These are phyloP conservation scores for Evernia prunastri DNA, from an alignment of 495 filamentous ascomycete genomes.

Conservation along the genomic window DNA sequence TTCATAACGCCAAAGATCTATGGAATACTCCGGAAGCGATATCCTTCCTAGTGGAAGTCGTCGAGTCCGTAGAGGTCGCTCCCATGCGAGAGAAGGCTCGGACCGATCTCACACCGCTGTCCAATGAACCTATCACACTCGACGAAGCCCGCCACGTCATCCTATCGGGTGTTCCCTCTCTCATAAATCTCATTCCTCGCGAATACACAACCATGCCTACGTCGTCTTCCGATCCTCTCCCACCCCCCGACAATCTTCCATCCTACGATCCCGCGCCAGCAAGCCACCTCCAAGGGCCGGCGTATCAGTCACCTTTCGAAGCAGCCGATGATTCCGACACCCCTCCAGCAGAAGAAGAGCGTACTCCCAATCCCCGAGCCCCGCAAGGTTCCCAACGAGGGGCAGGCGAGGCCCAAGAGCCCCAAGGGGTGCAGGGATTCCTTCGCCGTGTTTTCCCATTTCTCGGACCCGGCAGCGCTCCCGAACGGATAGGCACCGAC, in stretches of 20 bases:
- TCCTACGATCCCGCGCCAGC: slow-evolving; percentile 30
- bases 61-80: slow-evolving; percentile 39
- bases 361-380: slow-evolving; percentile 8
- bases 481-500: neutral
- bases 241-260: slow-evolving; percentile 42
- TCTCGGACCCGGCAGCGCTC: neutral
- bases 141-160: slow-evolving; percentile 74
- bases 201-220: slow-evolving; percentile 46
- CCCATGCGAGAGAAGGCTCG: neutral
- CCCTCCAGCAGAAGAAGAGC: slow-evolving; percentile 13
- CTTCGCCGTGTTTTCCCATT: slow-evolving; percentile 20
- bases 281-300: neutral
- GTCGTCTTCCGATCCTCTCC: slow-evolving; percentile 64
- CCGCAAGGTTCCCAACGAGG: neutral
- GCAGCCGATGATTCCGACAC: slow-evolving; percentile 4
- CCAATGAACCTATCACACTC: slow-evolving; percentile 47
- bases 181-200: slow-evolving; percentile 56
- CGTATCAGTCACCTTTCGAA: slow-evolving; percentile 10
- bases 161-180: slow-evolving; percentile 60
- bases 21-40: slow-evolving; percentile 79
- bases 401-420: slow-evolving; percentile 7
- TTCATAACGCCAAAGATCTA: slow-evolving; percentile 71
- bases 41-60: slow-evolving; percentile 65
- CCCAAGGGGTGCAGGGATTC: slow-evolving; percentile 16
- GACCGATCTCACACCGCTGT: slow-evolving; percentile 3